Evolutionary conservation across 2,329 filamentous ascomycete species (phyloP).

Genomic region (Monosporascus sp.): DNA sequence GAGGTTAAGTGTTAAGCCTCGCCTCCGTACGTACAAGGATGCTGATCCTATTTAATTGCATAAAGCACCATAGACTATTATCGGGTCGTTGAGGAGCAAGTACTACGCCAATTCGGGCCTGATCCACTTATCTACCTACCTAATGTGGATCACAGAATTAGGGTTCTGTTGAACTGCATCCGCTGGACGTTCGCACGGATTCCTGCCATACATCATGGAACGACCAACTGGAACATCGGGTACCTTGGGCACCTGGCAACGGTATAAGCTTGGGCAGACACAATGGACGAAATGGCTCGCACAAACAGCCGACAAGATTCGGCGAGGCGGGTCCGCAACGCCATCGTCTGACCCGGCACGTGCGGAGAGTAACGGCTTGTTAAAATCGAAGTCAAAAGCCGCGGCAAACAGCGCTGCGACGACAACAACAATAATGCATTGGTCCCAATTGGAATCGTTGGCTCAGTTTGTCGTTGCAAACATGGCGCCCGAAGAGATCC

Average conservation of each 20-base stretch:
- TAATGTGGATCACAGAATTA: no score
- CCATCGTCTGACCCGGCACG: neutral
- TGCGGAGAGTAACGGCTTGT: neutral
- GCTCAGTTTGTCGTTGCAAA: conserved; percentile 16
- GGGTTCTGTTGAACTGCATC: no score
- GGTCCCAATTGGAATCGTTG: conserved; percentile 9
- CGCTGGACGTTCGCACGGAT: no score
- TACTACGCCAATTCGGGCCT: no score
- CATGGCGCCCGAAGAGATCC: conserved; percentile 18
- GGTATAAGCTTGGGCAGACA: conserved; percentile 10
- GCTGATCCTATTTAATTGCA: no score
- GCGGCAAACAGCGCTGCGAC: neutral
- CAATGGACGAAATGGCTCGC: conserved; percentile 12
- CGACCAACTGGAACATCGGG: conserved; percentile 1
- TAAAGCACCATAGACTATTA: no score
- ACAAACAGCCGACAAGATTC: conserved; percentile 8
- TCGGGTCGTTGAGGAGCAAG: no score
- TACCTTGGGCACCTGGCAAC: conserved; percentile 9
- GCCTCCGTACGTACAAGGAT: no score
- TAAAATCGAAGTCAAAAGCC: neutral
- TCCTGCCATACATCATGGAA: neutral
- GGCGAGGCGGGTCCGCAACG: neutral
- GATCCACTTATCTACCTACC: no score
- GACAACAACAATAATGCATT: conserved; percentile 1
- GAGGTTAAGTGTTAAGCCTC: no score